Percentiles rank a stretch among this genome's conserved stretches.
Evolutionary conservation across 202 grass and related monocot genomes (phyloP).

Genomic region (Miscanthus sacchariflorus): DNA sequence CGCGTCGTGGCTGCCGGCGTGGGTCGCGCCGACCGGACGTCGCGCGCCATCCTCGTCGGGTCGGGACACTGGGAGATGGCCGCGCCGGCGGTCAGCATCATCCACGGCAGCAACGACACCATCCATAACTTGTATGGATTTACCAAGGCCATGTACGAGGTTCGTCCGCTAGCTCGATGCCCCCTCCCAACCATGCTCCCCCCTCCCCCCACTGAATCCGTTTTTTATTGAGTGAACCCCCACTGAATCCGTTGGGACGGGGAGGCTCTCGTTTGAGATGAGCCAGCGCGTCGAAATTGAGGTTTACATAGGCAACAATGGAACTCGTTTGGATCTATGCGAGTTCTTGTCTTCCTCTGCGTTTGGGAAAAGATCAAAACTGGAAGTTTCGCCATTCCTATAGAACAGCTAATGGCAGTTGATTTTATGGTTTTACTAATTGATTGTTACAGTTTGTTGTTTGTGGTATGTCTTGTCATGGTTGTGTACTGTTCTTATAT

Average conservation of each 20-base stretch:
- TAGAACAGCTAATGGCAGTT: neutral
- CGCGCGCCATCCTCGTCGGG: conserved; percentile 66
- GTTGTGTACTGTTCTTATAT: too few species aligned
- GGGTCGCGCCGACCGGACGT: conserved; percentile 30
- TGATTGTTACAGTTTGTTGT: neutral
- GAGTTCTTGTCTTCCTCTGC: too few species aligned
- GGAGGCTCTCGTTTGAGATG: neutral
- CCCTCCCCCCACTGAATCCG: too few species aligned
- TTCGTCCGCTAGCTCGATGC: neutral
- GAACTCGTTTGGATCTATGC: neutral
- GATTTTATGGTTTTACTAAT: neutral
- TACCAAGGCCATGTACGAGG: conserved; percentile 81
- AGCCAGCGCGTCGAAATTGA: neutral
- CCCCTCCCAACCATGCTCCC: too few species aligned
- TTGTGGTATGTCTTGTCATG: too few species aligned
- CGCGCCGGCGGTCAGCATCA: conserved; percentile 60
- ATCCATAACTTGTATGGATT: conserved; percentile 41
- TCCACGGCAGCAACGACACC: conserved; percentile 50
- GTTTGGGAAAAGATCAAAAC: too few species aligned
- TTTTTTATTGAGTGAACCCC: too few species aligned
- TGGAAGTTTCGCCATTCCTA: neutral
- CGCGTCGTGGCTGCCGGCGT: conserved; percentile 60
- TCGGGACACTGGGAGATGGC: conserved; percentile 84
- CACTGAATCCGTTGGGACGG: neutral
- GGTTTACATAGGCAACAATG: neutral